phyloP scores from a whole-genome alignment of 1,284 basidiomycete genomes.

The Quambalaria eucalypti region DNA sequence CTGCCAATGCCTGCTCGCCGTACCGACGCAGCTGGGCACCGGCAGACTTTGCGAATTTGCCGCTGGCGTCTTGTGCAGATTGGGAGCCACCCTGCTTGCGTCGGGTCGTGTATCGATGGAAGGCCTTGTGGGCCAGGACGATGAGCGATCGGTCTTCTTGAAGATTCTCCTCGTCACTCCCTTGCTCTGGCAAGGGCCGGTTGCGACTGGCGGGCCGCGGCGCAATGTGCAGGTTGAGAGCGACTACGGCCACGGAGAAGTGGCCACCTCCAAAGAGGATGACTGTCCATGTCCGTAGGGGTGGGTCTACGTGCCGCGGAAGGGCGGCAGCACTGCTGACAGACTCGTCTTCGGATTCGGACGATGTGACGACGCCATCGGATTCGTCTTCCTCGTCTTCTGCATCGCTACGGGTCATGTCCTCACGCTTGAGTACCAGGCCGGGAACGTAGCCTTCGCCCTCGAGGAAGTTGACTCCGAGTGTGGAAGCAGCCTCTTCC shows the following conservation, averaged over 20 bases:
- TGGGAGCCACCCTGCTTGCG: constrained; percentile 96
- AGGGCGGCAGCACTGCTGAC: background rate
- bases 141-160: constrained; percentile 51
- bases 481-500: constrained; percentile 27
- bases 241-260: constrained; percentile 83
- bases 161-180: background rate
- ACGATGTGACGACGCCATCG: constrained; percentile 6
- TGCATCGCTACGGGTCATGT: constrained; percentile 11
- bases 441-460: constrained; percentile 25
- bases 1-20: constrained; percentile 82
- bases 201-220: constrained; percentile 8
- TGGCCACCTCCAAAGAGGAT: constrained; percentile 96
- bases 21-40: constrained; percentile 89
- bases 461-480: constrained; percentile 22
- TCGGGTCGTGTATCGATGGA: constrained; percentile 96
- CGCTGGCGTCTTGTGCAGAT: constrained; percentile 76
- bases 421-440: constrained; percentile 7
- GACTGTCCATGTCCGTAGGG: constrained; percentile 69
- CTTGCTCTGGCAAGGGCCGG: background rate
- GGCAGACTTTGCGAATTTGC: constrained; percentile 84
- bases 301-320: constrained; percentile 13
- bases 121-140: constrained; percentile 84
- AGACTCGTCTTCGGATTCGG: background rate
- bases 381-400: constrained; percentile 10
- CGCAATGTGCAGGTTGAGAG: constrained; percentile 47